Base-by-base conservation (phyloP, 139 green algal genomes). In the Tetradesmus obliquus region DNA sequence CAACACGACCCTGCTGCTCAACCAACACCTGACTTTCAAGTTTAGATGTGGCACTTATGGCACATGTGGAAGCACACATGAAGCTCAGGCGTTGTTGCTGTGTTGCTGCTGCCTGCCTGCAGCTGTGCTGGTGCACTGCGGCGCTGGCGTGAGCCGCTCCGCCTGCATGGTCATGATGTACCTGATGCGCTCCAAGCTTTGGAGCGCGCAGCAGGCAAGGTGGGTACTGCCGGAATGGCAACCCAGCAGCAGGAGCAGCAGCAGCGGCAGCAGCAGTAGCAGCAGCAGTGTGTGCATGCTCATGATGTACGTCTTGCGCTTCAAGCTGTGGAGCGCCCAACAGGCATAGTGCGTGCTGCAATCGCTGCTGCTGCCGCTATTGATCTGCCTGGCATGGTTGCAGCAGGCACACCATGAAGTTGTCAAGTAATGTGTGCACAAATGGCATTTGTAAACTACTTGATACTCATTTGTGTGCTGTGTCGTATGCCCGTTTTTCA, bases 61-160 rank as follows among this genome's bases (percentile, higher is more conserved):
- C 32, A 45, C 32, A 45, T 45, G 32, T 45, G 32, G 32, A 0
- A 45, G 32, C 32, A 45, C 32, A 45, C 32, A 45, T 45, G 32
- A 45, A 45, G 3, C 55, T 6, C 12, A 9, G 8, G 10, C 53
- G 51, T 83, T 79, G 22, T 83, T 12, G 32, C 32, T 45, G 32
- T 76, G 17, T 55, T 60, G 5, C 10, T 58, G 57, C 10, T 45
- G 45, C 57, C 57, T 17, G 3, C 10, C 32, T 87, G 88, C 93
- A 96, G 96, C 92, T 2, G 95, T 97, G 86, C 93, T 98, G 89
- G 95, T 98, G 83, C 97, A 98, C 93, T 98, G 97, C 84, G 97
- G 97, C 5, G 96, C 96, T 6, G 97, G 97, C 4, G 96, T 97
- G 22, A 96, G 92, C 53, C 94, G 97, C 66, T 97, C 94, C 12